A percentile compares a stretch with the other conserved stretches of the same genome.
phyloP scores from a whole-genome alignment of 257 asterid species.

The Przewalskia tangutica region DNA sequence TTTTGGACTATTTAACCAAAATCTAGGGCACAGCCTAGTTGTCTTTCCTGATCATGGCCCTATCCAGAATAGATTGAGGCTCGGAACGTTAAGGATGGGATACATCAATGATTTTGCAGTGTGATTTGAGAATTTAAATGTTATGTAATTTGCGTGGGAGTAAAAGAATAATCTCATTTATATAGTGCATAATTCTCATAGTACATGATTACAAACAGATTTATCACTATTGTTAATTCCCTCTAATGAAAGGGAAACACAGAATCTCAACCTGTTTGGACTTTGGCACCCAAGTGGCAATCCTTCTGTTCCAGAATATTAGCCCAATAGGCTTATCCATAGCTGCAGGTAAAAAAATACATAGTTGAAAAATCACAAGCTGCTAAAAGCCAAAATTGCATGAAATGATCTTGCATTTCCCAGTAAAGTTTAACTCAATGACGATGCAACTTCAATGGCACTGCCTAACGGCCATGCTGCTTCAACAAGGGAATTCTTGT shows the following conservation, averaged over 20 bases:
- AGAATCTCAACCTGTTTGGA: background rate
- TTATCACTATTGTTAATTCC: background rate
- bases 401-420: background rate
- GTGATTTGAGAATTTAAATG: background rate
- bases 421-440: background rate
- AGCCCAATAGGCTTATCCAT: background rate
- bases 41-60: too few relatives aligned
- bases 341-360: background rate
- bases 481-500: constrained; percentile 31
- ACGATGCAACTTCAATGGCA: constrained; percentile 39
- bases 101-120: background rate
- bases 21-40: too few relatives aligned
- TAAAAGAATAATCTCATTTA: background rate
- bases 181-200: background rate
- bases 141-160: background rate
- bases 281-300: background rate
- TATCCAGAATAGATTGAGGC: too few relatives aligned
- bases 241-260: background rate
- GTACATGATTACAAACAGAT: background rate
- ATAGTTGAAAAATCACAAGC: background rate
- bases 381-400: constrained; percentile 4
- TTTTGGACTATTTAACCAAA: too few relatives aligned
- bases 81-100: background rate
- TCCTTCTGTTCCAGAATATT: background rate
- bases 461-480: constrained; percentile 48